Conservation (phyloP, 2,329 filamentous ascomycete genomes). For the Penicillium sclerotiorum region DNA sequence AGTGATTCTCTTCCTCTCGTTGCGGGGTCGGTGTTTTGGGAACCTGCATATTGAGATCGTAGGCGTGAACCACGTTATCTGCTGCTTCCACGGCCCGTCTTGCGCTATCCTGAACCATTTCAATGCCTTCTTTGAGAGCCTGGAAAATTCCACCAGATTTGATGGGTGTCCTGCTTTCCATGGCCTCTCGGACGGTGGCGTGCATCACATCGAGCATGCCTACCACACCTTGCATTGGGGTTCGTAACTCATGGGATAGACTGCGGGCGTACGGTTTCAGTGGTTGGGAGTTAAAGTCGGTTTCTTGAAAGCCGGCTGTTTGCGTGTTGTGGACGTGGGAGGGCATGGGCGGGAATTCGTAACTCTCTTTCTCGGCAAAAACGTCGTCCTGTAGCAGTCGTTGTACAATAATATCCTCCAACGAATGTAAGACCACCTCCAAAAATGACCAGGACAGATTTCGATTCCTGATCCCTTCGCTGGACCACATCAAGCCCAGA, state of each 20-base stretch:
- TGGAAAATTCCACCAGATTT: constrained; percentile 60
- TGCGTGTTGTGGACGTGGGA: constrained; percentile 28
- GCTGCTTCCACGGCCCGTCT: constrained; percentile 72
- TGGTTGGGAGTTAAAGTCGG: constrained; percentile 61
- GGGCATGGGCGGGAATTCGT: constrained; percentile 25
- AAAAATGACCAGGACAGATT: constrained; percentile 66
- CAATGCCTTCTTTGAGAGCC: constrained; percentile 68
- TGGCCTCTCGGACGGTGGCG: constrained; percentile 68
- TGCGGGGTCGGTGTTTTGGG: constrained; percentile 65
- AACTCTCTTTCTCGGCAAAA: constrained; percentile 33
- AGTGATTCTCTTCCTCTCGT: constrained; percentile 42
- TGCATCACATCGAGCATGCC: constrained; percentile 79
- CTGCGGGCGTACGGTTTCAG: constrained; percentile 73
- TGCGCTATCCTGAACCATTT: constrained; percentile 73
- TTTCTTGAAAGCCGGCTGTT: constrained; percentile 57
- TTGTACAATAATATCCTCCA: constrained; percentile 67
- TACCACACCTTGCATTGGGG: constrained; percentile 75
- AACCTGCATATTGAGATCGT: constrained; percentile 74
- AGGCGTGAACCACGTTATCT: constrained; percentile 75
- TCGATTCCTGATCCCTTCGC: constrained; percentile 59
- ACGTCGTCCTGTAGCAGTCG: constrained; percentile 58
- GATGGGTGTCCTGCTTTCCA: constrained; percentile 56
- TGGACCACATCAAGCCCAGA: constrained; percentile 73
- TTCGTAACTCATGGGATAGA: constrained; percentile 70
- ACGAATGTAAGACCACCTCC: constrained; percentile 67